phyloP scores from a whole-genome alignment of 257 asterid species.

The Solanum bulbocastanum region DNA sequence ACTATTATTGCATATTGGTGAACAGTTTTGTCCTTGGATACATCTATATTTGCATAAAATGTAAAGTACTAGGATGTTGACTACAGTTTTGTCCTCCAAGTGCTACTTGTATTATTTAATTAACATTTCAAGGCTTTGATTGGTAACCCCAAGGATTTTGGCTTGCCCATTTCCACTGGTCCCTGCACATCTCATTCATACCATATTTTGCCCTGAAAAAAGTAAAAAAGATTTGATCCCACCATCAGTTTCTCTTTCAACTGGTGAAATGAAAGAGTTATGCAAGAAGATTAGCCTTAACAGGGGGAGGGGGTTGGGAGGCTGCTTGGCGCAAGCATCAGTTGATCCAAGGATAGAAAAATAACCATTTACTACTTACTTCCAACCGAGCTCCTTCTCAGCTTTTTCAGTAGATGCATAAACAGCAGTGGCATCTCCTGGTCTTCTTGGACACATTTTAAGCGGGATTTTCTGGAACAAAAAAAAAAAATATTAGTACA shows the following conservation, averaged over 20 bases:
- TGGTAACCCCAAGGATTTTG: slow-evolving; percentile 72
- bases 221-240: neutral
- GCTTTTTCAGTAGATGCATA: slow-evolving; percentile 85
- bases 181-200: slow-evolving; percentile 86
- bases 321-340: neutral
- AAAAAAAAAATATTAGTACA: neutral
- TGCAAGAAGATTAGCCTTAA: neutral
- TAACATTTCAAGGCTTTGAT: slow-evolving; percentile 19
- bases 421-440: slow-evolving; percentile 92
- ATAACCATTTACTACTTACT: slow-evolving; percentile 35
- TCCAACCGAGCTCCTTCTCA: slow-evolving; percentile 81
- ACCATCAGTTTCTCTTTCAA: neutral
- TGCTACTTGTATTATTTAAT: neutral
- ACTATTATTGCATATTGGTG: neutral
- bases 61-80: neutral
- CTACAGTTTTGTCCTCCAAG: neutral
- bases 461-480: slow-evolving; percentile 56
- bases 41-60: neutral
- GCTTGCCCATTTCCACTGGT: slow-evolving; percentile 97
- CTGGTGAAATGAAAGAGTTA: neutral
- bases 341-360: neutral
- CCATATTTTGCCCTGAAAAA: slow-evolving; percentile 75
- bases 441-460: slow-evolving; percentile 78
- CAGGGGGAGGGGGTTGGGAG: neutral
- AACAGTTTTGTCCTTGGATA: neutral